Evolutionary conservation across 192 early-diverging fungal species (phyloP).

Genomic region (Coemansia sp.): DNA sequence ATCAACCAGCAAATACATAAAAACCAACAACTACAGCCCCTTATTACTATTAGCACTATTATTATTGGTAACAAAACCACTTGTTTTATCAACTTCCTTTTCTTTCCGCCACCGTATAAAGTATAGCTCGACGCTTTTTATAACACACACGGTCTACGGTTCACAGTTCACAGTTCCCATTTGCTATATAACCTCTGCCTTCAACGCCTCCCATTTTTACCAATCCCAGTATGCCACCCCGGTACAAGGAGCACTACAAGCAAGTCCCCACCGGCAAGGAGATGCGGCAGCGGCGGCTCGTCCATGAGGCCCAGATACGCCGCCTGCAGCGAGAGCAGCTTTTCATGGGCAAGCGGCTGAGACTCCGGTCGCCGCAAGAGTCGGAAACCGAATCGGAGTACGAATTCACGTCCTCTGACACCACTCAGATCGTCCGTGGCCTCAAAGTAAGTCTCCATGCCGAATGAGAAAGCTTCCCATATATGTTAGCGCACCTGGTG

Average conservation of each 20-base stretch:
- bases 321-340: constrained; percentile 65
- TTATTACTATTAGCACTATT: no score
- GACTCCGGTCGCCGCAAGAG: constrained; percentile 38
- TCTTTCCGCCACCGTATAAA: no score
- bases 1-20: no score
- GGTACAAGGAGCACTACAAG: constrained; percentile 41
- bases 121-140: no score
- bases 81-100: no score
- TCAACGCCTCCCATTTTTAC: no score
- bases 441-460: constrained; percentile 25
- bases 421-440: neutral
- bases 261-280: constrained; percentile 47
- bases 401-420: constrained; percentile 36
- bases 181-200: no score
- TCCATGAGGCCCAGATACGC: constrained; percentile 57
- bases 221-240: constrained; percentile 26
- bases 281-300: constrained; percentile 51
- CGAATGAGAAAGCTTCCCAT: neutral
- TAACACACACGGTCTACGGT: no score
- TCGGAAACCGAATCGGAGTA: constrained; percentile 47
- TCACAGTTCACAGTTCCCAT: no score
- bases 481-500: neutral
- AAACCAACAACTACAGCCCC: no score
- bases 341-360: constrained; percentile 64
- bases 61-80: no score